Conservation (phyloP, 371 early-diverging fungal genomes). For the Apophysomyces elegans region DNA sequence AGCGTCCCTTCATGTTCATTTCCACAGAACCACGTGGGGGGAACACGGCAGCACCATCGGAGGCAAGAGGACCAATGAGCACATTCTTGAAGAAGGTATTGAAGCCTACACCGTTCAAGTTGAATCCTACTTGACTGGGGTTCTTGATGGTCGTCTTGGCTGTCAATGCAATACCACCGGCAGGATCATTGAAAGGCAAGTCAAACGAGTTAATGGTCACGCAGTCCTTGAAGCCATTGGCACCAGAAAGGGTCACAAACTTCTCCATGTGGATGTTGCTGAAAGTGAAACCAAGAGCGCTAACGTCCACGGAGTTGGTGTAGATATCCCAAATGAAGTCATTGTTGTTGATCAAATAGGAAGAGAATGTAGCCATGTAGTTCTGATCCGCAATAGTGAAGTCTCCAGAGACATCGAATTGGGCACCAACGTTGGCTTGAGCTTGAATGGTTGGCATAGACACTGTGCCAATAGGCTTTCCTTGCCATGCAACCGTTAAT, state of each 20-base stretch:
- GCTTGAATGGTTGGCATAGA: slow-evolving; percentile 54
- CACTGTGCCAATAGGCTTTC: slow-evolving; percentile 49
- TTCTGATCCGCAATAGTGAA: slow-evolving; percentile 50
- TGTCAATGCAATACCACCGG: slow-evolving; percentile 58
- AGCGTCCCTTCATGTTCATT: slow-evolving; percentile 56
- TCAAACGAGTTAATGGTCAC: slow-evolving; percentile 59
- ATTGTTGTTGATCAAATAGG: slow-evolving; percentile 59
- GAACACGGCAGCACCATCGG: slow-evolving; percentile 41
- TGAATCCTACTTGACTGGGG: slow-evolving; percentile 64
- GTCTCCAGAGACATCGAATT: slow-evolving; percentile 48
- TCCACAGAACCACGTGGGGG: slow-evolving; percentile 33
- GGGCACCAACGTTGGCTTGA: slow-evolving; percentile 50
- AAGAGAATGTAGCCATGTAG: slow-evolving; percentile 55
- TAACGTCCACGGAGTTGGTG: slow-evolving; percentile 54
- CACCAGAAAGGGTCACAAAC: slow-evolving; percentile 56
- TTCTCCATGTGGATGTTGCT: slow-evolving; percentile 60
- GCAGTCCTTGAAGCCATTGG: slow-evolving; percentile 56
- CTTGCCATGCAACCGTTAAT: slow-evolving; percentile 59
- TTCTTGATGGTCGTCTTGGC: slow-evolving; percentile 53
- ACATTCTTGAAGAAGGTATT: slow-evolving; percentile 33
- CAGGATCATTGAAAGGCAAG: slow-evolving; percentile 60
- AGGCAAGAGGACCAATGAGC: slow-evolving; percentile 40
- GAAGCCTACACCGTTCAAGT: slow-evolving; percentile 42
- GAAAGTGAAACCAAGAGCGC: slow-evolving; percentile 61
- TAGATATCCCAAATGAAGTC: slow-evolving; percentile 63